Evolutionary conservation across 202 grass and related monocot genomes (phyloP), one percentile per base, ranked within the genome.

Genomic region (Setaria italica): DNA sequence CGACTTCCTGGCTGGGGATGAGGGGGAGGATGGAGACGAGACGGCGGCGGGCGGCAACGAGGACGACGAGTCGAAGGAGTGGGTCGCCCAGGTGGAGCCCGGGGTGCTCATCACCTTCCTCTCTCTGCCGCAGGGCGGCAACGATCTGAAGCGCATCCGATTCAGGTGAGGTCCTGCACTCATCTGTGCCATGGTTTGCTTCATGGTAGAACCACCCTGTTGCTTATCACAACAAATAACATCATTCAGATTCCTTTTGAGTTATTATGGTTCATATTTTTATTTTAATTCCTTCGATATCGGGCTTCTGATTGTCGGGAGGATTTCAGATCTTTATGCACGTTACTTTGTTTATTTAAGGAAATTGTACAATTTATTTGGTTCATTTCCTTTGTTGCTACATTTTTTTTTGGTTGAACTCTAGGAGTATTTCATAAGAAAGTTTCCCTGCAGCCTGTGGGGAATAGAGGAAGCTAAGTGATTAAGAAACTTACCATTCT

Each of bases 31-130:
- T 56, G 83, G 82, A 55, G 72, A 86, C 12, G 91, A 63, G 74
- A 45, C 47, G 16, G 30, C 73, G 45, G 74, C 35, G 9, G 58
- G 37, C 34, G 76, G 67, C 67, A 74, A 25, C 81, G 85, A 87
- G 30, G 88, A 86, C 1, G 91, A 88, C 8, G 85, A 92, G 69
- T 84, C 50, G 13, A 94, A 91, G 88, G 94, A 94, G 67, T 94
- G 94, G 94, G 90, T 97, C 34, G 92, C 94, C 6, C 94, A 94
- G 72, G 94, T 97, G 2, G 94, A 97, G 59, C 90, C 94, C 30
- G 94, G 94, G 4, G 92, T 97, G 78, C 90, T 97, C 62, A 97
- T 97, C 86, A 92, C 94, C 56, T 97, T 97, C 73, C 78, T 94
- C 25, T 88, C 92, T 59, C 88, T 94, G 54, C 92, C 83, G 5